Conservation (phyloP, 257 asterid genomes). For the Nyctanthes arbortristis region DNA sequence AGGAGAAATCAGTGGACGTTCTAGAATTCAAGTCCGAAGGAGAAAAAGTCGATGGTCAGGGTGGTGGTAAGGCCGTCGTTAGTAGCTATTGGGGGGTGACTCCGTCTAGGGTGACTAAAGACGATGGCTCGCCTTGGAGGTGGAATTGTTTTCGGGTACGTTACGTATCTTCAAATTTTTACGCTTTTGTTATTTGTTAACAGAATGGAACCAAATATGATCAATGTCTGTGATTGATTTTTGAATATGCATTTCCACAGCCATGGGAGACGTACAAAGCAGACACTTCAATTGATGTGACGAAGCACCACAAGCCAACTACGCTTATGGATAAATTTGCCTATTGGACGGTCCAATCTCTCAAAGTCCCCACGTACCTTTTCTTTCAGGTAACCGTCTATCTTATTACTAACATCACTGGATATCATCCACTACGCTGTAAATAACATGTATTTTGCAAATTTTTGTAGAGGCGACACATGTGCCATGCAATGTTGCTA, state of each 20-base stretch:
- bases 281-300: conserved; percentile 67
- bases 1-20: conserved; percentile 23
- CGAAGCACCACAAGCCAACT: conserved; percentile 51
- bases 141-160: conserved; percentile 74
- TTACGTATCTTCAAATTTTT: conserved; percentile 3
- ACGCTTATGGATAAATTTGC: conserved; percentile 62
- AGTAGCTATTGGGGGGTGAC: conserved; percentile 76
- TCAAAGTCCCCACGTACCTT: conserved; percentile 54
- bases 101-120: conserved; percentile 42
- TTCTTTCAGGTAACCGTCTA: conserved; percentile 51
- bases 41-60: not conserved
- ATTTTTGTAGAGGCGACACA: conserved; percentile 50
- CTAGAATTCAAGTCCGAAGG: not conserved
- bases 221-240: not conserved
- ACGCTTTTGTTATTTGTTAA: not conserved
- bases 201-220: not conserved
- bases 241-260: conserved; percentile 21
- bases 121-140: conserved; percentile 72
- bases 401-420: not conserved
- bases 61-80: conserved; percentile 25
- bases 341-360: conserved; percentile 51
- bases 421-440: not conserved
- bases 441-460: not conserved
- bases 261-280: conserved; percentile 83
- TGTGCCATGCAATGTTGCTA: conserved; percentile 72